A percentile compares a stretch with the other conserved stretches of the same genome.
phyloP scores from a whole-genome alignment of 495 filamentous ascomycete species.

The Xylaria longipes region DNA sequence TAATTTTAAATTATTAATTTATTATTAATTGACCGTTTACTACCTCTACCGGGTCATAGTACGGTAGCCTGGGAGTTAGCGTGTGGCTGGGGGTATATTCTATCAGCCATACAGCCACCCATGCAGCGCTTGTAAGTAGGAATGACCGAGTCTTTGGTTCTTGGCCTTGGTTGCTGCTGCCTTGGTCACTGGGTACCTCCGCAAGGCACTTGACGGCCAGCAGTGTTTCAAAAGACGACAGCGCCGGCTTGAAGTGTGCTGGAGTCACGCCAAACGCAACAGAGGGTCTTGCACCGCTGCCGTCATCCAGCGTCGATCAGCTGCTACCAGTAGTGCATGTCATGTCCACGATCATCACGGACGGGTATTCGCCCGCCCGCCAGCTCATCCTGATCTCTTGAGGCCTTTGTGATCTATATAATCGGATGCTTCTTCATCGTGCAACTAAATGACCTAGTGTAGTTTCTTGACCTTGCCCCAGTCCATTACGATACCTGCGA shows the following conservation, averaged over 20 bases:
- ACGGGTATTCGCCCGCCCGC: neutral
- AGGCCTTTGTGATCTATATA: neutral
- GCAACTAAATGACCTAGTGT: neutral
- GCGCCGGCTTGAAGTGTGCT: neutral
- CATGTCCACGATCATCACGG: neutral
- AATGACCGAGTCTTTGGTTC: too few relatives aligned
- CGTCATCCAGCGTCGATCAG: slow-evolving; percentile 12
- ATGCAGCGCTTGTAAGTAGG: too few relatives aligned
- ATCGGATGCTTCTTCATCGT: neutral
- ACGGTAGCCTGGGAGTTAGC: too few relatives aligned
- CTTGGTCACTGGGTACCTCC: neutral
- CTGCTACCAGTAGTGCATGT: neutral
- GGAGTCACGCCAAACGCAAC: neutral
- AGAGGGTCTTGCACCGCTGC: neutral
- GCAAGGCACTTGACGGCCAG: neutral
- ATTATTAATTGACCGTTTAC: too few relatives aligned
- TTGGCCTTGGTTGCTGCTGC: too few relatives aligned
- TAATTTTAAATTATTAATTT: too few relatives aligned
- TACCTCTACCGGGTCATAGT: too few relatives aligned
- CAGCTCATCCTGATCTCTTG: slow-evolving; percentile 3
- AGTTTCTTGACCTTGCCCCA: neutral
- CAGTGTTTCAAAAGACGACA: slow-evolving; percentile 12
- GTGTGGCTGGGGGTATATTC: too few relatives aligned
- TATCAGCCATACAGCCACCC: too few relatives aligned
- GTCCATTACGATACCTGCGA: neutral